These are phyloP conservation scores for Volvox africanus DNA, from an alignment of 139 green algal species.

Conservation along the genomic window DNA sequence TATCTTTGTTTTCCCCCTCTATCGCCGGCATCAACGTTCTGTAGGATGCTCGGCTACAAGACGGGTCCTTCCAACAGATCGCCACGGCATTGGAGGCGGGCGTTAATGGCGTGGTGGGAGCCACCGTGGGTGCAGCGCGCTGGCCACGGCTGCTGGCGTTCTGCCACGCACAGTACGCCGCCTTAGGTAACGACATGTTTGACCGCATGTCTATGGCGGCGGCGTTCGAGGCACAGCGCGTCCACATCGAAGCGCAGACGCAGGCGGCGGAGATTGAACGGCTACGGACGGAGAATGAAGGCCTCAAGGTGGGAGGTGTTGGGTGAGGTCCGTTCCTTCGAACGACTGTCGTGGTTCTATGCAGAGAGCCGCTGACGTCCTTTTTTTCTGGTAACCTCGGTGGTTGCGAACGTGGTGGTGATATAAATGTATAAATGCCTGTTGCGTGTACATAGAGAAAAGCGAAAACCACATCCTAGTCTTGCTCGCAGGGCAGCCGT, in stretches of 20 bases:
- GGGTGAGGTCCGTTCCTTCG: too few species aligned
- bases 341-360: too few species aligned
- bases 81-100: not conserved
- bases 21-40: not conserved
- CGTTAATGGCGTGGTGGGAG: not conserved
- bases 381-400: too few species aligned
- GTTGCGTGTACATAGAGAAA: too few species aligned
- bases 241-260: not conserved
- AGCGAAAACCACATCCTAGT: too few species aligned
- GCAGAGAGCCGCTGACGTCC: too few species aligned
- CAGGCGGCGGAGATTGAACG: slow-evolving; percentile 15
- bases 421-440: too few species aligned
- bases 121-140: slow-evolving; percentile 14
- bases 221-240: slow-evolving; percentile 4
- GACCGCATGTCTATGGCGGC: slow-evolving; percentile 11
- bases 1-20: too few species aligned
- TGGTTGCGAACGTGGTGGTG: too few species aligned
- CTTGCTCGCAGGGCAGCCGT: too few species aligned
- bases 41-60: slow-evolving; percentile 10
- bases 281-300: slow-evolving; percentile 1
- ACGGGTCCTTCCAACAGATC: not conserved
- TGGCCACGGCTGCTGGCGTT: slow-evolving; percentile 36
- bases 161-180: slow-evolving; percentile 34
- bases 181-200: slow-evolving; percentile 9
- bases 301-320: slow-evolving; percentile 23